Evolutionary conservation across 345 rosid species (phyloP).

Genomic region (Arabis alpina): DNA sequence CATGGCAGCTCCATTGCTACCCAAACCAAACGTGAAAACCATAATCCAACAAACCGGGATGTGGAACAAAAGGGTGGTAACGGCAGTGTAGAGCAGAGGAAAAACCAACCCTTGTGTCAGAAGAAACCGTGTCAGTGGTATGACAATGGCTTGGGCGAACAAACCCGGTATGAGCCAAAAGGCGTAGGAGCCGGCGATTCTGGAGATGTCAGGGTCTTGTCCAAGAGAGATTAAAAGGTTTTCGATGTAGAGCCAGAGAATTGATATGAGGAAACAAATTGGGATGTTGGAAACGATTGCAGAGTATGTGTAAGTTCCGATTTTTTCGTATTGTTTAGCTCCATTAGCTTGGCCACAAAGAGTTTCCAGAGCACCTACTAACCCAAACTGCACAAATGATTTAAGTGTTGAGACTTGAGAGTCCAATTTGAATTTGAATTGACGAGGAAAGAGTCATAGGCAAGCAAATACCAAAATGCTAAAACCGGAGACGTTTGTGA

Average conservation of each 20-base stretch:
- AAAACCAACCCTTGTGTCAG: conserved; percentile 38
- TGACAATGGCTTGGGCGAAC: conserved; percentile 31
- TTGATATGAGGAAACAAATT: conserved; percentile 32
- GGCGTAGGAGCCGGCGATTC: conserved; percentile 35
- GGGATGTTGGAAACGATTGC: conserved; percentile 33
- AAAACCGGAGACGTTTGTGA: conserved; percentile 21
- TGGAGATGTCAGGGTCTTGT: conserved; percentile 41
- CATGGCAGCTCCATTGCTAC: conserved; percentile 51
- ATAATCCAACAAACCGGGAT: conserved; percentile 25
- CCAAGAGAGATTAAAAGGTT: conserved; percentile 31
- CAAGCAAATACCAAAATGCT: conserved; percentile 21
- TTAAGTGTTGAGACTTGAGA: too few species aligned
- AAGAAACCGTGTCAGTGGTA: conserved; percentile 33
- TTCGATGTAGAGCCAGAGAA: conserved; percentile 36
- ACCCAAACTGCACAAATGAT: conserved; percentile 24
- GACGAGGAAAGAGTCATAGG: not conserved
- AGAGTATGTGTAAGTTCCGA: conserved; percentile 35
- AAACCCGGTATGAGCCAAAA: conserved; percentile 37
- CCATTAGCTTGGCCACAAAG: conserved; percentile 46
- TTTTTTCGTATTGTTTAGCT: conserved; percentile 34
- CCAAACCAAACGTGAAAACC: conserved; percentile 34
- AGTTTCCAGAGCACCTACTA: conserved; percentile 40
- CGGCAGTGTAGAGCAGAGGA: conserved; percentile 24
- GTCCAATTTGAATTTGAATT: not conserved
- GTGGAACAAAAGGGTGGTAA: conserved; percentile 35